Base-by-base conservation (phyloP, 352 stramenopile genomes). In the Phytophthora colocasiae region DNA sequence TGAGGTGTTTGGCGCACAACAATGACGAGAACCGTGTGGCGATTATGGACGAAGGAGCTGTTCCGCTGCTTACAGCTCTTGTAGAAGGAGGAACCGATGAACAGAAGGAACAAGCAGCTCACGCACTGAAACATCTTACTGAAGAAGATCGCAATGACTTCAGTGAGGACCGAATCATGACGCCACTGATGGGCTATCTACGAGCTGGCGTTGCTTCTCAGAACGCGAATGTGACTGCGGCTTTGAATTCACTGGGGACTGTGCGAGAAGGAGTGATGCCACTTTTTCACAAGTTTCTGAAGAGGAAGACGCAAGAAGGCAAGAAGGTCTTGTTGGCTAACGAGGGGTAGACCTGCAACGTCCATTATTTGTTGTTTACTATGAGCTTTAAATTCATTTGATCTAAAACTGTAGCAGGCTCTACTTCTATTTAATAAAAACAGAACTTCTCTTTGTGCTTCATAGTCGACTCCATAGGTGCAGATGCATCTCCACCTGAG, bases 41-140 rank as follows among this genome's bases (percentile, higher is more conserved):
- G 2, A 71, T 71, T 40, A 49, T 47, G 6, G 12, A 50, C 11
- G 45, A 66, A 53, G 56, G 56, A 43, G 46, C 53, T 3, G 51
- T 59, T 19, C 19, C 19, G 4, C 12, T 19, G 5, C 58, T 65
- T 29, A 1, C 24, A 31, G 26, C 17, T n/a, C 46, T 65, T 10
- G 14, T 50, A 19, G 46, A 51, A 6, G 15, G n/a, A 6, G 57
- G 57, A 15, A 58, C 45, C 2, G 27, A 51, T 6, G 27, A 58
- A 1, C 45, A 51, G 36, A 58, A 64, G 15, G 15, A 34, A 17
- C 38, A 49, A 58, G 51, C 38, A 2, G 14, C 22, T 39, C 50
- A 46, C 48, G 38, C 53, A 27, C 61, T 63, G n/a, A 19, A 47
- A 11, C 32, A 44, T 19, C 10, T 69, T 22, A 32, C 24, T 27